Evolutionary conservation across 2,329 filamentous ascomycete species (phyloP), one percentile per base, ranked within the genome.

Genomic region (Hymenoscyphus fructigenus): DNA sequence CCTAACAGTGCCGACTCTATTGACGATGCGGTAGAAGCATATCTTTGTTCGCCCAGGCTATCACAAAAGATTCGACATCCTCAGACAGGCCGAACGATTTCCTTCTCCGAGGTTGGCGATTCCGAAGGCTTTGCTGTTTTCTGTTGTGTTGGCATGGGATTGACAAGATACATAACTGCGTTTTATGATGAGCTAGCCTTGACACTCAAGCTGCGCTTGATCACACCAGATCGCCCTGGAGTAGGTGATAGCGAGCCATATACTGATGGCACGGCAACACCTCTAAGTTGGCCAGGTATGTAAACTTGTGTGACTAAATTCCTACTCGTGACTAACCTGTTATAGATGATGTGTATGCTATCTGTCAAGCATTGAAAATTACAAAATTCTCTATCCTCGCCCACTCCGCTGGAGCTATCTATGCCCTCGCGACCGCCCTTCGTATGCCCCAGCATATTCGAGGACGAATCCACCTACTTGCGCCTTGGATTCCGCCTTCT

Each of bases 371-470:
- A 15, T 83, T 99, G 56, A 93, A 92, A 71, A 96, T 99, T 68
- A 95, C 90, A 12, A 96, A 97, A 71, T 99, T 99, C 75, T 98
- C 94, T 6, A 91, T 99, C 23, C 84, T 99, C 1, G 95, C 95
- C 1, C 95, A 99, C 77, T 98, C 94, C 0, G 95, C 95, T 0
- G 95, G 95, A 17, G 94, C 95, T n/a, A 96, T 99, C 61, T 99
- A 99, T 75, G 95, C 95, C 1, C 85, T 99, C 20, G 95, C 95
- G 0, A 98, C 95, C 0, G 95, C 95, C 0, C 82, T 99, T 56
- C 91, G 95, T 56, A 96, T 99, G 86, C 95, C 95, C 3, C 93
- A 97, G 73, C 92, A 97, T 74, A 96, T 99, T 67, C 90, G 93
- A 5, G 95, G 95, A 23, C 90, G 92, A 61, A 95, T 99, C 63